These are phyloP conservation scores for Colletotrichum sp. DNA, from an alignment of 2,329 filamentous ascomycete species.

Conservation along the genomic window DNA sequence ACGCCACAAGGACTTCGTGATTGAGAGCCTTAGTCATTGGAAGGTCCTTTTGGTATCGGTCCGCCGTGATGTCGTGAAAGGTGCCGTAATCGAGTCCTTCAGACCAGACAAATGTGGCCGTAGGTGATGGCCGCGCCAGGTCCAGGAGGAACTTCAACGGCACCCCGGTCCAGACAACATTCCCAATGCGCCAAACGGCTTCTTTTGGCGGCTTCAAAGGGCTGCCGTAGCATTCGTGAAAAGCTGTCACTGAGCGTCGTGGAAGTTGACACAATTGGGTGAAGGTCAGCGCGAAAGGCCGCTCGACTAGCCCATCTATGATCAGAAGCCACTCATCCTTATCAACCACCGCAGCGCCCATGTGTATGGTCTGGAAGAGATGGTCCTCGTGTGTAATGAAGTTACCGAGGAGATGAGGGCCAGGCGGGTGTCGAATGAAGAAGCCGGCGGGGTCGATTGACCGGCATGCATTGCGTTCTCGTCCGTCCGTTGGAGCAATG, in stretches of 20 bases:
- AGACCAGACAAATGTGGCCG: not conserved
- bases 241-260: not conserved
- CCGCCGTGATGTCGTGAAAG: not conserved
- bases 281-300: not conserved
- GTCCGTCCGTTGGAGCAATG: not conserved
- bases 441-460: not conserved
- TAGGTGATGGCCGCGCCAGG: not conserved
- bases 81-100: not conserved
- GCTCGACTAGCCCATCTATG: not conserved
- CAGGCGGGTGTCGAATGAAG: not conserved
- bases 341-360: not conserved
- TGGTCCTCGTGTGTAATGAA: not conserved
- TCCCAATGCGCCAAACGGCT: not conserved
- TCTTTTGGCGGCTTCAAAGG: not conserved
- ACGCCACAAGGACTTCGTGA: not conserved
- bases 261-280: not conserved
- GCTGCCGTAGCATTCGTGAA: not conserved
- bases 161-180: not conserved
- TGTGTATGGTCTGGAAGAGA: not conserved
- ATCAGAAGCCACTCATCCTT: not conserved
- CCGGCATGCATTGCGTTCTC: not conserved
- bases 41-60: not conserved
- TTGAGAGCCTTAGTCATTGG: not conserved
- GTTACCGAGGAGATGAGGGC: not conserved
- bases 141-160: rapidly evolving